phyloP scores from a whole-genome alignment of 441 rosid genomes.

The Croton laevigatus region DNA sequence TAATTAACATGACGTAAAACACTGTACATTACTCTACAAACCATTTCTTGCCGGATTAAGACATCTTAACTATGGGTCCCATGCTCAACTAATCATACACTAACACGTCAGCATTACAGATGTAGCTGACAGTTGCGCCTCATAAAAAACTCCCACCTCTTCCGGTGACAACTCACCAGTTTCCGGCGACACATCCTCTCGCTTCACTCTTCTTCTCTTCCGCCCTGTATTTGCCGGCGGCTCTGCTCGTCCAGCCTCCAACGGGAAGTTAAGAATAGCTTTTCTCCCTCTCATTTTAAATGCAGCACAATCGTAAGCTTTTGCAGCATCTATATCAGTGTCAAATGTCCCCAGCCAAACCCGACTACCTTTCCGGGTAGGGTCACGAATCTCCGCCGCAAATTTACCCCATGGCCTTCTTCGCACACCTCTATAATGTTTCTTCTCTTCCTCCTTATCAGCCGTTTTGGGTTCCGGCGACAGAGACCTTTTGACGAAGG shows the following conservation, averaged over 20 bases:
- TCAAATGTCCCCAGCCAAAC: conserved; percentile 93
- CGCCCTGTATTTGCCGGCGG: conserved; percentile 47
- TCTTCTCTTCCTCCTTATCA: conserved; percentile 32
- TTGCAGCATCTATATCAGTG: conserved; percentile 73
- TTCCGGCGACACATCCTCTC: conserved; percentile 19
- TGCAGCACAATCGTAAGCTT: conserved; percentile 88
- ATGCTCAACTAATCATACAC: not conserved
- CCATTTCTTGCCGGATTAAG: not conserved
- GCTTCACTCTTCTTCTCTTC: conserved; percentile 42
- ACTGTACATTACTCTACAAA: not conserved
- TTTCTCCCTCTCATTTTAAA: conserved; percentile 81
- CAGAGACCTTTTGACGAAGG: not conserved
- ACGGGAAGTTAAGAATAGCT: conserved; percentile 81
- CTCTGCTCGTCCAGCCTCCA: conserved; percentile 53
- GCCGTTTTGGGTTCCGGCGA: not conserved
- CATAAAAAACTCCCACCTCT: conserved; percentile 10
- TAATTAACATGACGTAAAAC: too few relatives aligned
- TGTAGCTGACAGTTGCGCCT: conserved; percentile 8
- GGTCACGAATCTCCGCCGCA: conserved; percentile 92
- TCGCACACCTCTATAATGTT: conserved; percentile 79
- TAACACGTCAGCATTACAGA: conserved; percentile 13
- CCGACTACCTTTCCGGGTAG: conserved; percentile 65
- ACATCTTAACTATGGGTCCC: not conserved
- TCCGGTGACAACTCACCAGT: conserved; percentile 11
- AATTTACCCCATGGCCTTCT: conserved; percentile 92